Conservation (phyloP, 2,329 filamentous ascomycete species). For the Fusarium falciforme region DNA sequence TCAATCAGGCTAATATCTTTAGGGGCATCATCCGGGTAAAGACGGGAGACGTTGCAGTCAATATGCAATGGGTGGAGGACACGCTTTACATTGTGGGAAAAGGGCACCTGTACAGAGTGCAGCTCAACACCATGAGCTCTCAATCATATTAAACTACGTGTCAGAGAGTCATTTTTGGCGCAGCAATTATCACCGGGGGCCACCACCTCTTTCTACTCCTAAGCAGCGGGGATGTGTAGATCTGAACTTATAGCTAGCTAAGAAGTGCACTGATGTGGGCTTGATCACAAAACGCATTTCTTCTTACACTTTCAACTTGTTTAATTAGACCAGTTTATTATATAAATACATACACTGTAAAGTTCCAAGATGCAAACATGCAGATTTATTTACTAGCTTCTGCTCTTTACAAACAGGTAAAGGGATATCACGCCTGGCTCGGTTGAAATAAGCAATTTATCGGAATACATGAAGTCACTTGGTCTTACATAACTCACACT, state of each 20-base stretch:
- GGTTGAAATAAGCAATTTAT: too few species aligned
- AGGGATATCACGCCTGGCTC: too few species aligned
- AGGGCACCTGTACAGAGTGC: conserved; percentile 16
- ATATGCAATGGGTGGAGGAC: conserved; percentile 27
- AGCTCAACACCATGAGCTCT: background rate
- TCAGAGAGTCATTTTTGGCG: background rate
- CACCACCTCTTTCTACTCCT: background rate
- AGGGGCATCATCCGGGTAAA: conserved; percentile 17
- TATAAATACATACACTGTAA: too few species aligned
- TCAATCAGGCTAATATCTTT: too few species aligned
- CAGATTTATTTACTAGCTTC: too few species aligned
- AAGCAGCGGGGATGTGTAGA: background rate
- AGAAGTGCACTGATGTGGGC: background rate
- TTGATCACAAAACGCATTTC: too few species aligned
- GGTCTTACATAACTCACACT: too few species aligned
- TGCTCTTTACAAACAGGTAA: too few species aligned
- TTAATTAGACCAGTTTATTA: too few species aligned
- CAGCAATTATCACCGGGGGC: background rate
- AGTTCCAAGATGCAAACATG: too few species aligned
- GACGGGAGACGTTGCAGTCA: conserved; percentile 23
- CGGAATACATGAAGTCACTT: too few species aligned
- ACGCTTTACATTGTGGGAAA: conserved; percentile 25
- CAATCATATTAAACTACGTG: background rate
- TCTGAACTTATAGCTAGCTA: background rate
- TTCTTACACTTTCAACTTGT: too few species aligned